Evolutionary conservation across 1,139 yeast genomes (phyloP).

Genomic region (Torulaspora pretoriensis): DNA sequence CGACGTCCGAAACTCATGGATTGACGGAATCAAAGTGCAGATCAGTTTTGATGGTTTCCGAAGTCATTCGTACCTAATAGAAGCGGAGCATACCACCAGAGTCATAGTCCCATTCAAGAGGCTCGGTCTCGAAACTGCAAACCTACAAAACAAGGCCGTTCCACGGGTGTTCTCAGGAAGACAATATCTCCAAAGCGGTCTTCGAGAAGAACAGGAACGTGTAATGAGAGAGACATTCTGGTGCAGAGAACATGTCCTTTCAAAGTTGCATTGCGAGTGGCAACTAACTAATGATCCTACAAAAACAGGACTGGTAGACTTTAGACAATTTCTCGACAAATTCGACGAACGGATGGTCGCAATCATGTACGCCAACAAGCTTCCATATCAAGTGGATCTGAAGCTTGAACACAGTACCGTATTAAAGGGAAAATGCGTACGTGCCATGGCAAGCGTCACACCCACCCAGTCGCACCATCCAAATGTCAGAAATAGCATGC

Average conservation of each 20-base stretch:
- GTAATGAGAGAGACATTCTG: slow-evolving; percentile 67
- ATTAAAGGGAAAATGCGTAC: slow-evolving; percentile 18
- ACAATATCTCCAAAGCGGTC: slow-evolving; percentile 64
- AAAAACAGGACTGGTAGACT: slow-evolving; percentile 25
- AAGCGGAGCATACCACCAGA: slow-evolving; percentile 48
- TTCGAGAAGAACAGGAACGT: slow-evolving; percentile 49
- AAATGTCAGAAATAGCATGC: neutral
- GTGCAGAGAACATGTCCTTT: slow-evolving; percentile 66
- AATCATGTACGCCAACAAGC: slow-evolving; percentile 23
- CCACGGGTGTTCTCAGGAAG: slow-evolving; percentile 70
- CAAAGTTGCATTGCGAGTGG: slow-evolving; percentile 65
- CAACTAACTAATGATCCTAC: slow-evolving; percentile 18
- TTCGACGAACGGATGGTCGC: slow-evolving; percentile 26
- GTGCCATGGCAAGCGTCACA: slow-evolving; percentile 12
- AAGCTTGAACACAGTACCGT: slow-evolving; percentile 12
- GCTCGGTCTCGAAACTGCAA: slow-evolving; percentile 35
- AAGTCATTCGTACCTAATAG: slow-evolving; percentile 27
- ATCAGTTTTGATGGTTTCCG: slow-evolving; percentile 28
- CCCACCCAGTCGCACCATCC: slow-evolving; percentile 12
- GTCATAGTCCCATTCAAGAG: slow-evolving; percentile 66
- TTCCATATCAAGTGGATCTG: slow-evolving; percentile 21
- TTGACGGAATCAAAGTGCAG: slow-evolving; percentile 23
- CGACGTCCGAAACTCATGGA: slow-evolving; percentile 36
- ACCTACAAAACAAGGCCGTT: slow-evolving; percentile 49
- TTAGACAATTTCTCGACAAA: slow-evolving; percentile 28